Percentiles rank a stretch among this genome's conserved stretches.
Conservation (phyloP, 306 rosid species). For the Fagus crenata region DNA sequence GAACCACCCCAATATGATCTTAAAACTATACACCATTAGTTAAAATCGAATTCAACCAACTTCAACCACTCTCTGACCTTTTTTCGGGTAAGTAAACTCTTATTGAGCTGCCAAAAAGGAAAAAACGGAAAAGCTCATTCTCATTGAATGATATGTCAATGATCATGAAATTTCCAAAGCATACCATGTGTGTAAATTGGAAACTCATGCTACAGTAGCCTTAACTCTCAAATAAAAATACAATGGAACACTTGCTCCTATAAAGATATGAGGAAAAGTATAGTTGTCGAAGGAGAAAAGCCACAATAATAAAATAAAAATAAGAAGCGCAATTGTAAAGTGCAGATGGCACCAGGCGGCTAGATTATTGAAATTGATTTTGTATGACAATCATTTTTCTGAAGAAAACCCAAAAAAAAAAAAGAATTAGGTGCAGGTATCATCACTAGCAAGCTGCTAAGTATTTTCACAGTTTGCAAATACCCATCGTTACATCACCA, state of each 20-base stretch:
- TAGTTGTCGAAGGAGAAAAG: constrained; percentile 25
- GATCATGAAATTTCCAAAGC: too few species aligned
- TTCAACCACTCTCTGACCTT: neutral
- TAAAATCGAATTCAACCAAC: neutral
- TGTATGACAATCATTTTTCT: constrained; percentile 30
- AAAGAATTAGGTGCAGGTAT: constrained; percentile 13
- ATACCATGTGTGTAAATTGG: neutral
- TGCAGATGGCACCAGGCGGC: constrained; percentile 25
- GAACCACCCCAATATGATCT: neutral
- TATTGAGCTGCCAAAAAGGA: neutral
- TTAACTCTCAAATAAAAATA: neutral
- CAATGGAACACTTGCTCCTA: constrained; percentile 29
- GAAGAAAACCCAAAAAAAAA: constrained; percentile 22
- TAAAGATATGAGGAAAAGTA: constrained; percentile 17
- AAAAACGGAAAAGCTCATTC: neutral
- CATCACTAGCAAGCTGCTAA: constrained; percentile 17
- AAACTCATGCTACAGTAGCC: constrained; percentile 26
- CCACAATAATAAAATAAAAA: constrained; percentile 21
- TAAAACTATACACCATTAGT: neutral
- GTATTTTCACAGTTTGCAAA: constrained; percentile 34
- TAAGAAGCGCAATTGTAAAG: constrained; percentile 2
- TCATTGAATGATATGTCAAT: neutral
- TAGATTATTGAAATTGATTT: constrained; percentile 31
- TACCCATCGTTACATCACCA: constrained; percentile 28
- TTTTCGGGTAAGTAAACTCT: too few species aligned